Evolutionary conservation across 140 eudicot genomes (phyloP).

Genomic region (Cichorium intybus): DNA sequence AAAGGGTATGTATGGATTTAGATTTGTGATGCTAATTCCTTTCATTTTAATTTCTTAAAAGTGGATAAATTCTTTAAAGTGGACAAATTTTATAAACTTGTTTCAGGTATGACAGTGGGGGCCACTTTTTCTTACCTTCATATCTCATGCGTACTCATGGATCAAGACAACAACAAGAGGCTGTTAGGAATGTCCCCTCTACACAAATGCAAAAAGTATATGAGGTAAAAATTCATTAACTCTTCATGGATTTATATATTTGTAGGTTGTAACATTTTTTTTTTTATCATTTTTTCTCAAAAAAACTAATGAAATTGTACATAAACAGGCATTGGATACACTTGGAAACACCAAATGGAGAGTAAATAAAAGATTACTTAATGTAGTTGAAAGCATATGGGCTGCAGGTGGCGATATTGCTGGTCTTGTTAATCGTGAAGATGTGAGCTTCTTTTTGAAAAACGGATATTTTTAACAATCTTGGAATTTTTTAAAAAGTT

Average conservation of each 20-base stretch:
- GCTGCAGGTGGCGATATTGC: constrained; percentile 85
- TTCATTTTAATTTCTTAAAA: too few relatives aligned
- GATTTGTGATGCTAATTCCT: not conserved
- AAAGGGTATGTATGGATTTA: constrained; percentile 74
- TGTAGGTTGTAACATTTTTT: not conserved
- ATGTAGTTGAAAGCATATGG: constrained; percentile 89
- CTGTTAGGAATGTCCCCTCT: constrained; percentile 52
- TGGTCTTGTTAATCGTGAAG: constrained; percentile 80
- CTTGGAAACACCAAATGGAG: constrained; percentile 96
- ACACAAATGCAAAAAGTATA: constrained; percentile 79
- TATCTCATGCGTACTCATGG: constrained; percentile 97
- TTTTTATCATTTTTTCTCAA: not conserved
- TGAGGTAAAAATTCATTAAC: constrained; percentile 42
- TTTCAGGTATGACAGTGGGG: constrained; percentile 90
- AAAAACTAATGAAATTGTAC: constrained; percentile 6
- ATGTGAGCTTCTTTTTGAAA: constrained; percentile 50
- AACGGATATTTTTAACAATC: not conserved
- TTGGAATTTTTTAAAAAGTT: not conserved
- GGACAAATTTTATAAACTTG: constrained; percentile 7
- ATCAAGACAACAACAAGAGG: constrained; percentile 75
- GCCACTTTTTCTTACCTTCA: constrained; percentile 82
- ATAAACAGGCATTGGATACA: constrained; percentile 83
- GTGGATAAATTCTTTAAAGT: not conserved
- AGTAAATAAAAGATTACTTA: constrained; percentile 65
- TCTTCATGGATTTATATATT: not conserved